A percentile compares a stretch with the other conserved stretches of the same genome.
Evolutionary conservation across 495 filamentous ascomycete genomes (phyloP).

Genomic region (Penicillium daleae): DNA sequence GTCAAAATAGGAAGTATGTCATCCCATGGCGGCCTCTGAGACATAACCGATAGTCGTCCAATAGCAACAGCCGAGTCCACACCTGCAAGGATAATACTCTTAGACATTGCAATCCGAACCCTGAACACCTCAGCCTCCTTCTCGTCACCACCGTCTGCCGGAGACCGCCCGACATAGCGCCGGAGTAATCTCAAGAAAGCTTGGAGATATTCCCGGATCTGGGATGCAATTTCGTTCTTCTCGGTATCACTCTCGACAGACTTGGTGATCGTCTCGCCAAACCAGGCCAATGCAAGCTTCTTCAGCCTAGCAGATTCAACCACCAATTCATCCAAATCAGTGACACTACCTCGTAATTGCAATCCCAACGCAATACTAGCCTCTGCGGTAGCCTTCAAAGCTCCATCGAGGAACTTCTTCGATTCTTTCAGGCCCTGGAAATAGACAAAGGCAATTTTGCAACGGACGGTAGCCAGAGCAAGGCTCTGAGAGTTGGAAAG

Average conservation of each 20-base stretch:
- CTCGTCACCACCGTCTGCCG: slow-evolving; percentile 33
- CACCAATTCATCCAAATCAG: slow-evolving; percentile 72
- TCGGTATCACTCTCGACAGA: slow-evolving; percentile 18
- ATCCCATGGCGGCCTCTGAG: slow-evolving; percentile 45
- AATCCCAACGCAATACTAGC: slow-evolving; percentile 56
- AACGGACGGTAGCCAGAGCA: slow-evolving; percentile 42
- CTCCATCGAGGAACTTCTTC: slow-evolving; percentile 21
- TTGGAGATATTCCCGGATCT: slow-evolving; percentile 44
- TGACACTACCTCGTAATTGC: slow-evolving; percentile 63
- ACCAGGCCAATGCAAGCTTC: slow-evolving; percentile 59
- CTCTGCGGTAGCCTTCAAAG: slow-evolving; percentile 35
- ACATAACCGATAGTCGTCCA: slow-evolving; percentile 46
- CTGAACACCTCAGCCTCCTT: slow-evolving; percentile 38
- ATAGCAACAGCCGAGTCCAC: slow-evolving; percentile 47
- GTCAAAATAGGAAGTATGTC: slow-evolving; percentile 41
- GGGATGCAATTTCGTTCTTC: slow-evolving; percentile 26
- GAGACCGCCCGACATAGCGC: slow-evolving; percentile 49
- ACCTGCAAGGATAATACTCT: slow-evolving; percentile 45
- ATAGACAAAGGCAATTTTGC: slow-evolving; percentile 47
- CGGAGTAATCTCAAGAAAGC: slow-evolving; percentile 48
- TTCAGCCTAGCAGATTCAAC: slow-evolving; percentile 65
- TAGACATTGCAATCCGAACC: slow-evolving; percentile 35
- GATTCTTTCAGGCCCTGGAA: slow-evolving; percentile 42
- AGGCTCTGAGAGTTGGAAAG: slow-evolving; percentile 42
- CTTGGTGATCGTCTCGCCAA: slow-evolving; percentile 47